Base-by-base conservation (phyloP, 2,329 filamentous ascomycete species). In the Allantophomopsis lycopodina region DNA sequence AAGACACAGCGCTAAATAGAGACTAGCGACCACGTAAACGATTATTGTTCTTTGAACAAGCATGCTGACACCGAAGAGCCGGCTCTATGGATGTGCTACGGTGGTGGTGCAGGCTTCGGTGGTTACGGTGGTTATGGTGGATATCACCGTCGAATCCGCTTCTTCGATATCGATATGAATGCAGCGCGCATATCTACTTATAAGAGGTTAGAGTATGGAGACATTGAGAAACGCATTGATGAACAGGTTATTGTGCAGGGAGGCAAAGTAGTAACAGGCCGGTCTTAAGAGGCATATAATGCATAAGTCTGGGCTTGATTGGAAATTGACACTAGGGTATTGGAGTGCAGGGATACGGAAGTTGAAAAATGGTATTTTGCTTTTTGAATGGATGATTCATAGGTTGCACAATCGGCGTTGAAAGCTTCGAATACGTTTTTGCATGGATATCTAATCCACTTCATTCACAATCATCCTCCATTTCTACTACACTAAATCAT, bases 41-140 rank as follows among this genome's bases (percentile, higher is more conserved):
- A 98, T 55, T 96, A 95, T 59, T 98, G 91, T 59, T 79, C 83
- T 46, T 69, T 95, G 7, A 77, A 49, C 16, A 46, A 42, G 32
- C 49, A 53, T 18, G 48, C 52, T 8, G 38, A 46, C 7, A 32
- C 35, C 11, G 44, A 63, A 16, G 60, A 66, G n/a, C 79, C 82
- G 0, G 73, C 80, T 21, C 64, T 96, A 2, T 98, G 91, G 91
- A 94, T 98, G 88, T 98, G 91, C 65, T 96, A 96, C 59, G 89
- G 79, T 7, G 91, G 91, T 23, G 91, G 83, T 18, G 76, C 79
- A 20, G 91, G 91, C 1, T 94, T 98, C 51, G 91, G 91, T 40
- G 91, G 91, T 0, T 98, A 98, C 56, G 91, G 83, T 15, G 88
- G 89, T 5, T 96, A 95, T 56, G 79, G 79, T 33, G 82, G 81